Conservation (phyloP, 2,329 filamentous ascomycete species). For the Mycosphaerella arachidis region DNA sequence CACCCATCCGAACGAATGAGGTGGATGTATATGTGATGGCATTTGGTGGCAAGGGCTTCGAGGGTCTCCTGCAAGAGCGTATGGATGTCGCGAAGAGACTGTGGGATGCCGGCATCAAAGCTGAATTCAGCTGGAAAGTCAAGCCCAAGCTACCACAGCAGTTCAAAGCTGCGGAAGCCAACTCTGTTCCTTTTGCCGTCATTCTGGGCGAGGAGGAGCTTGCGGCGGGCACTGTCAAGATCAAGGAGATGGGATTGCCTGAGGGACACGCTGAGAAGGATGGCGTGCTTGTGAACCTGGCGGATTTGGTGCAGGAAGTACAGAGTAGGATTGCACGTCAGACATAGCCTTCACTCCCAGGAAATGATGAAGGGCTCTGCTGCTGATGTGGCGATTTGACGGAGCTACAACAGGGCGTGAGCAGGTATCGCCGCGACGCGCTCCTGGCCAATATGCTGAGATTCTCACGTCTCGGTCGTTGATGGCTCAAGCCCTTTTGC, state of each 20-base stretch:
- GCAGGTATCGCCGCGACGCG: no score
- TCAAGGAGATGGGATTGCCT: constrained; percentile 78
- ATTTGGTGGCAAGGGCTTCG: constrained; percentile 81
- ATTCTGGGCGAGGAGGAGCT: constrained; percentile 91
- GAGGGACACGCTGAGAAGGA: constrained; percentile 89
- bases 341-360: neutral
- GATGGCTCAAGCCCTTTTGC: no score
- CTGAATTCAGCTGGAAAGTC: constrained; percentile 83
- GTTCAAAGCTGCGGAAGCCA: constrained; percentile 82
- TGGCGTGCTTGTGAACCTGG: constrained; percentile 67
- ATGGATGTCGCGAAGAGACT: constrained; percentile 72
- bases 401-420: no score
- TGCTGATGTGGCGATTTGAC: no score
- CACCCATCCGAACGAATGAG: constrained; percentile 61
- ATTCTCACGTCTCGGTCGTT: no score
- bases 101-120: constrained; percentile 86
- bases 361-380: no score
- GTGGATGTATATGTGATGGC: constrained; percentile 95
- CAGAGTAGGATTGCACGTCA: constrained; percentile 43
- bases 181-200: constrained; percentile 76
- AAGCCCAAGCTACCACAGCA: constrained; percentile 86
- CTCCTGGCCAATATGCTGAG: no score
- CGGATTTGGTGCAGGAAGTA: constrained; percentile 60
- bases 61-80: constrained; percentile 73
- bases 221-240: constrained; percentile 73